Conservation (phyloP, 1,284 basidiomycete genomes). For the Austroboletus novae-zelandiae region DNA sequence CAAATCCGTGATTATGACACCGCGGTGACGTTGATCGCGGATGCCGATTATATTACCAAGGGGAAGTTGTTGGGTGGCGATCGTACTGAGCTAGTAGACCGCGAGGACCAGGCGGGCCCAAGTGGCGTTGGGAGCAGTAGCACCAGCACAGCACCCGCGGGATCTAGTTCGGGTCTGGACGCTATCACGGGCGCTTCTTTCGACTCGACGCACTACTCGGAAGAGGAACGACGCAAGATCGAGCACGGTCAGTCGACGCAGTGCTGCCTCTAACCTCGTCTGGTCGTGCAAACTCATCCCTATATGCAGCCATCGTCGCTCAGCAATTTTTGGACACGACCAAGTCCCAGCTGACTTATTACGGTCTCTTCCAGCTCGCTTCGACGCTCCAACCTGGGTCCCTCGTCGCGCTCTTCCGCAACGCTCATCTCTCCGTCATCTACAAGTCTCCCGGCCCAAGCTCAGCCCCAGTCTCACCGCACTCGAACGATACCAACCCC, state of each 20-base stretch:
- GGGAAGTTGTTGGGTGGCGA: constrained; percentile 49
- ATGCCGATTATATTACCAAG: constrained; percentile 69
- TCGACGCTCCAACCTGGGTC: constrained; percentile 52
- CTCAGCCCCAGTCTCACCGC: not conserved
- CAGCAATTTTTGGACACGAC: constrained; percentile 71
- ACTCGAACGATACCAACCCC: not conserved
- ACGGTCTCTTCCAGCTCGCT: constrained; percentile 71
- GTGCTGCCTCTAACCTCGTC: not conserved
- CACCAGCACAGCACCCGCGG: constrained; percentile 21
- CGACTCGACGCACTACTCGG: constrained; percentile 23
- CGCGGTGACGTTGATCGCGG: constrained; percentile 70
- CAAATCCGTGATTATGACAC: constrained; percentile 64
- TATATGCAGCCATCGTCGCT: constrained; percentile 56
- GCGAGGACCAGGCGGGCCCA: constrained; percentile 3
- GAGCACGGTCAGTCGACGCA: constrained; percentile 53
- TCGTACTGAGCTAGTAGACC: constrained; percentile 17
- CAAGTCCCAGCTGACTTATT: constrained; percentile 83
- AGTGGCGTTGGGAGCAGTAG: constrained; percentile 5
- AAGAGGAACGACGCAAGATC: constrained; percentile 57
- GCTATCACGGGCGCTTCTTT: not conserved
- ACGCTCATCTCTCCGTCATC: constrained; percentile 85
- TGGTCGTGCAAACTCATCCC: too few relatives aligned
- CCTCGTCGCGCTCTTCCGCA: constrained; percentile 82
- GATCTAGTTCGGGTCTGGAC: constrained; percentile 8
- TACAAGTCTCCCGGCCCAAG: constrained; percentile 51